These are phyloP conservation scores for Letharia lupina DNA, from an alignment of 495 filamentous ascomycete species.

Conservation along the genomic window DNA sequence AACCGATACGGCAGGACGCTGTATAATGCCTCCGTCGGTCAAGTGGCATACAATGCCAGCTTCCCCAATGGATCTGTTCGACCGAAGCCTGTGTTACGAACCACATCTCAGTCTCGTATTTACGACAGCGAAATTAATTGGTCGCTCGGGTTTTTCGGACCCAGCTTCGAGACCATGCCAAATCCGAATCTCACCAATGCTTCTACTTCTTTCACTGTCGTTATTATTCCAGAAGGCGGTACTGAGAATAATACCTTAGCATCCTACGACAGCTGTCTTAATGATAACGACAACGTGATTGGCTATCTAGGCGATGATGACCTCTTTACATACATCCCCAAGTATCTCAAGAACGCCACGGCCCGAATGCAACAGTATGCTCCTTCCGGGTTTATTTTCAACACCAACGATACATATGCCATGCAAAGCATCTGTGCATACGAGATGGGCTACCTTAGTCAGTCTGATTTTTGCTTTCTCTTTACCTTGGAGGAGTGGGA, in stretches of 20 bases:
- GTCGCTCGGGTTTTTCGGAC: conserved; percentile 37
- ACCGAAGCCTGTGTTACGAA: conserved; percentile 41
- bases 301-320: conserved; percentile 31
- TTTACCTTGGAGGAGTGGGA: conserved; percentile 36
- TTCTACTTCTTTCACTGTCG: conserved; percentile 28
- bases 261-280: conserved; percentile 34
- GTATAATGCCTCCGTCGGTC: conserved; percentile 37
- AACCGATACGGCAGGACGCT: conserved; percentile 45
- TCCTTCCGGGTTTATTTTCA: conserved; percentile 32
- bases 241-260: conserved; percentile 37
- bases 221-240: conserved; percentile 36
- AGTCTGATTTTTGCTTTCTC: conserved; percentile 31
- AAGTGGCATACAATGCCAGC: conserved; percentile 37
- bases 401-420: conserved; percentile 35
- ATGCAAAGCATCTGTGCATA: conserved; percentile 39
- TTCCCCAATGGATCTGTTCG: conserved; percentile 40
- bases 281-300: conserved; percentile 24
- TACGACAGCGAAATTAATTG: conserved; percentile 40
- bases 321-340: conserved; percentile 30
- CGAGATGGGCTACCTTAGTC: conserved; percentile 31
- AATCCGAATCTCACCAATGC: conserved; percentile 26
- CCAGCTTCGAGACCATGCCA: conserved; percentile 27
- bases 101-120: conserved; percentile 43
- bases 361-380: conserved; percentile 29
- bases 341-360: conserved; percentile 30